A percentile compares a stretch with the other conserved stretches of the same genome.
These are phyloP conservation scores for Dactylis glomerata DNA, from an alignment of 176 grass and related monocot genomes.

Conservation along the genomic window DNA sequence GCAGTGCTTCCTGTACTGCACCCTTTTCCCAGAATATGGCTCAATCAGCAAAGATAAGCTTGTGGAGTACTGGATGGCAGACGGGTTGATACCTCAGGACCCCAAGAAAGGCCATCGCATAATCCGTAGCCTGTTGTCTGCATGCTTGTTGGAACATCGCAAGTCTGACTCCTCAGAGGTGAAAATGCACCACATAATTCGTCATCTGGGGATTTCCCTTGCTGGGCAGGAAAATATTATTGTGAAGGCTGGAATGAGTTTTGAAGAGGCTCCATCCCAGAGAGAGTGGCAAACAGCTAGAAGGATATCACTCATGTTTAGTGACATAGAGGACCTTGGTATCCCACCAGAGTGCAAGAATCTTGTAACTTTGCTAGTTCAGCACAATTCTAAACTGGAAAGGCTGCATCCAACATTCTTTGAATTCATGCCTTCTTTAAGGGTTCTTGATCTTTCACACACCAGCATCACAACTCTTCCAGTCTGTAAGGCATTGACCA, in stretches of 20 bases:
- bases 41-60: slow-evolving; percentile 52
- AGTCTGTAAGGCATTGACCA: slow-evolving; percentile 27
- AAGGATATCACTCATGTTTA: slow-evolving; percentile 64
- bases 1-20: slow-evolving; percentile 63
- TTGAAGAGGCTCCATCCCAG: slow-evolving; percentile 30
- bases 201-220: slow-evolving; percentile 29
- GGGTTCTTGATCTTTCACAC: slow-evolving; percentile 65
- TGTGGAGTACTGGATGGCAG: slow-evolving; percentile 60
- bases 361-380: slow-evolving; percentile 55
- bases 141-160: slow-evolving; percentile 44
- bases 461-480: slow-evolving; percentile 52
- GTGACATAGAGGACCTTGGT: slow-evolving; percentile 35
- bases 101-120: slow-evolving; percentile 24
- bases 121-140: slow-evolving; percentile 30
- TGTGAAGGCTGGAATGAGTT: slow-evolving; percentile 35
- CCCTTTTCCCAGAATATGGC: slow-evolving; percentile 48
- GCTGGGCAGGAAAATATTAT: slow-evolving; percentile 20
- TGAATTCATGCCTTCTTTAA: slow-evolving; percentile 43
- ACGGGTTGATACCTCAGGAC: slow-evolving; percentile 42
- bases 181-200: slow-evolving; percentile 61
- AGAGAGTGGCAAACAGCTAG: slow-evolving; percentile 23
- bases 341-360: slow-evolving; percentile 37
- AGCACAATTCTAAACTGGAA: slow-evolving; percentile 50
- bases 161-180: slow-evolving; percentile 30
- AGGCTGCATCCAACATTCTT: slow-evolving; percentile 41